Conservation (phyloP, 768 basidiomycete species). For the Calocera cornea region DNA sequence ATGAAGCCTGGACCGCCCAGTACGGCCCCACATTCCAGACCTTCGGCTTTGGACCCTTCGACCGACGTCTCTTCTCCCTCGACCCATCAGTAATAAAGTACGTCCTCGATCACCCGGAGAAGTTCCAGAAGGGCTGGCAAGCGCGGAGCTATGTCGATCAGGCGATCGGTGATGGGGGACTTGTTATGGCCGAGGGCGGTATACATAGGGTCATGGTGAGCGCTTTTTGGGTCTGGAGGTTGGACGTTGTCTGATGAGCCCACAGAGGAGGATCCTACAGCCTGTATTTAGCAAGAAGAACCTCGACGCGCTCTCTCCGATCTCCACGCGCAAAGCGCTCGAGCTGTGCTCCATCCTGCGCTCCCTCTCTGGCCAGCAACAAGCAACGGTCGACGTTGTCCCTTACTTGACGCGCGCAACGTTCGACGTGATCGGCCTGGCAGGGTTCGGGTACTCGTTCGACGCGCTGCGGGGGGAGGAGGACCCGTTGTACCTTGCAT, state of each 20-base stretch:
- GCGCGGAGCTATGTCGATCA: conserved; percentile 59
- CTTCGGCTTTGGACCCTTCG: conserved; percentile 30
- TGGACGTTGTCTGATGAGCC: neutral
- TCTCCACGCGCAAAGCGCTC: conserved; percentile 46
- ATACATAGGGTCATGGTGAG: neutral
- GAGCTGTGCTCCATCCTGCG: conserved; percentile 28
- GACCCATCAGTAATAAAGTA: conserved; percentile 65
- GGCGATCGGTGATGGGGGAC: conserved; percentile 55
- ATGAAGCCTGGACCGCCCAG: conserved; percentile 19
- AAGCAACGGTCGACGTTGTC: conserved; percentile 38
- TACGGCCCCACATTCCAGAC: neutral
- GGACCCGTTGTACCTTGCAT: neutral
- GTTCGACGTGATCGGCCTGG: conserved; percentile 64
- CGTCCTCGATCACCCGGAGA: conserved; percentile 49
- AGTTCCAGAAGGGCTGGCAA: conserved; percentile 73
- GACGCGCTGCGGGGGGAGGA: conserved; percentile 40
- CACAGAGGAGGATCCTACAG: conserved; percentile 31
- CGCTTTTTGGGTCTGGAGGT: conserved; percentile 18
- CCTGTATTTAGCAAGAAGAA: conserved; percentile 39
- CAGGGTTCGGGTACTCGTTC: conserved; percentile 65
- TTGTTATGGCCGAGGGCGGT: neutral
- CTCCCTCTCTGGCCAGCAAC: conserved; percentile 21
- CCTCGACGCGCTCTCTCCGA: conserved; percentile 38
- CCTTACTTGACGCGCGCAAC: conserved; percentile 54
- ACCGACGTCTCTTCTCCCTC: conserved; percentile 62